Percentiles rank a stretch among this genome's conserved stretches.
Conservation (phyloP, 768 basidiomycete genomes). For the Tulasnella calospora region DNA sequence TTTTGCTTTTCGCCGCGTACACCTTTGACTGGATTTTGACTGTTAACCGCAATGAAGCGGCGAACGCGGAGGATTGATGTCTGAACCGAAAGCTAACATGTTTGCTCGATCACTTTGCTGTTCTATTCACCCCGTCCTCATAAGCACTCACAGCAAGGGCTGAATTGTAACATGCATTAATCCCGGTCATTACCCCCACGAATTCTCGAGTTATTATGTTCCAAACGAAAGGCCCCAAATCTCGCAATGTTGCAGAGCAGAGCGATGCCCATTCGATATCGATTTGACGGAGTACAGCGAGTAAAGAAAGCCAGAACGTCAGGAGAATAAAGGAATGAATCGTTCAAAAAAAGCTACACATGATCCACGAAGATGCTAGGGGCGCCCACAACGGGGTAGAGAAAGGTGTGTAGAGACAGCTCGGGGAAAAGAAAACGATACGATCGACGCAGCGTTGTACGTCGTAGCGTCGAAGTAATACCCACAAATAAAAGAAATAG, state of each 20-base stretch:
- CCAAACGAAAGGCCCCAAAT: not conserved
- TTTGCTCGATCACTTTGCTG: not conserved
- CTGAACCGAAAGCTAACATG: not conserved
- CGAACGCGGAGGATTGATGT: not conserved
- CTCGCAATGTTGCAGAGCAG: not conserved
- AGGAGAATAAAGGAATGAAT: too few relatives aligned
- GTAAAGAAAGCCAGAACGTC: too few relatives aligned
- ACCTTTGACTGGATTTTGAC: not conserved
- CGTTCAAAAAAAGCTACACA: too few relatives aligned
- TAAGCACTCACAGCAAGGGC: too few relatives aligned
- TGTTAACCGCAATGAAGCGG: slow-evolving; percentile 1
- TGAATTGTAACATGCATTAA: too few relatives aligned
- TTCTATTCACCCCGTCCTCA: not conserved
- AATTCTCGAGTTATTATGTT: too few relatives aligned
- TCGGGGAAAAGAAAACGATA: not conserved
- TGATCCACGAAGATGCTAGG: too few relatives aligned
- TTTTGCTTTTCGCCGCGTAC: not conserved
- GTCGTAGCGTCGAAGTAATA: not conserved
- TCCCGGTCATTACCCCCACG: too few relatives aligned
- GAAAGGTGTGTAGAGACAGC: too few relatives aligned
- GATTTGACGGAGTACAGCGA: not conserved
- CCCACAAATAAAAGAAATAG: not conserved
- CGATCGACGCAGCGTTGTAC: not conserved
- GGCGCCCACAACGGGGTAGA: too few relatives aligned
- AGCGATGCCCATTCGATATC: not conserved